These are phyloP conservation scores for Neobulgaria alba DNA, from an alignment of 2,329 filamentous ascomycete genomes.

Conservation along the genomic window DNA sequence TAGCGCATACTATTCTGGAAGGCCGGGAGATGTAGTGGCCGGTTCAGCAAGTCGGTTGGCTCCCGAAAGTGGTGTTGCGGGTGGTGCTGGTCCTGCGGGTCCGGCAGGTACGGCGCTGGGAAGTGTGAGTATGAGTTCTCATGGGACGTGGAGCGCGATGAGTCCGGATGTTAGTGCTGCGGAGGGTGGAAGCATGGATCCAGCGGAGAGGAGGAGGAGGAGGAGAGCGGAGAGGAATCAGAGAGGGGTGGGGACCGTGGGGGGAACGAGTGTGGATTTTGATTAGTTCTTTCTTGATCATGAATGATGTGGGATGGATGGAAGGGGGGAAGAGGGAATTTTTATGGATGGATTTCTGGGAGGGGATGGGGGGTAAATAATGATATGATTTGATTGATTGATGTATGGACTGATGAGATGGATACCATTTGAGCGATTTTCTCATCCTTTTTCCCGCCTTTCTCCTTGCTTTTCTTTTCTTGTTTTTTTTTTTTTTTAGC, in stretches of 20 bases:
- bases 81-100: not conserved
- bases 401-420: not conserved
- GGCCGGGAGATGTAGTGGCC: conserved; percentile 21
- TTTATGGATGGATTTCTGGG: not conserved
- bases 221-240: conserved; percentile 44
- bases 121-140: conserved; percentile 24
- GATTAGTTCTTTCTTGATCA: not conserved
- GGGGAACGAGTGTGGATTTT: not conserved
- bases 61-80: not conserved
- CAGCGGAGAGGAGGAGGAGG: conserved; percentile 42
- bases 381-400: no score
- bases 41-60: not conserved
- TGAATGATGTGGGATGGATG: not conserved
- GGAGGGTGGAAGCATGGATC: conserved; percentile 29
- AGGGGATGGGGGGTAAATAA: no score
- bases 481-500: no score
- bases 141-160: conserved; percentile 28
- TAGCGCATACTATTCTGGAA: conserved; percentile 52
- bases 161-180: conserved; percentile 18
- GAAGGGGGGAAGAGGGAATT: conserved; percentile 5
- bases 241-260: no score
- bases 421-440: no score
- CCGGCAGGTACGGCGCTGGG: conserved; percentile 6
- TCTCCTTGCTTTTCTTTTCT: no score
- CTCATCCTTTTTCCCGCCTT: no score